Base-by-base conservation (phyloP, 805 yeast genomes). In the Hanseniaspora thailandica region DNA sequence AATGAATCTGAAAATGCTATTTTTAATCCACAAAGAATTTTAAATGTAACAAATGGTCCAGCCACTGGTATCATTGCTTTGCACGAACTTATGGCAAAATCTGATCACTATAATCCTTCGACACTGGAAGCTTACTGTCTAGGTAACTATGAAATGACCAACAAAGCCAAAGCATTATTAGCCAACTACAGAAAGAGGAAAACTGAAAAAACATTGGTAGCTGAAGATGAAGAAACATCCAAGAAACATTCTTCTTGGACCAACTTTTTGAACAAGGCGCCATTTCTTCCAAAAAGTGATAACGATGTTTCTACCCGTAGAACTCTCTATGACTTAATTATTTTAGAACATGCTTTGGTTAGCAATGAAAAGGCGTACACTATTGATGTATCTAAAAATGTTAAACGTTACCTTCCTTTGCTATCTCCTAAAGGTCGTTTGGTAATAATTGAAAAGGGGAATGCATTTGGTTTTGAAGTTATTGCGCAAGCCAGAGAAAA, bases 41-140 rank as follows among this genome's bases (percentile, higher is more conserved):
- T 93, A 47, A 94, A 86, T 61, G 77, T 86, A 13, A 90, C 96
- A 0, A 81, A 75, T 62, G 97, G 98, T 0, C 97, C 98, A 0
- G 90, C 87, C 1, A 82, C 94, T 0, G 97, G 97, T 1, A 80
- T 93, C 71, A 68, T 89, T 15, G 97, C 95, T 0, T 70, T 88
- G 50, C 86, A 89, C 62, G 96, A 88, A 61, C 60, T 89, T 1
- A 78, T 86, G 80, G 43, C 34, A 43, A 31, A 50, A 15, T 88
- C 85, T 0, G 74, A 74, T 2, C 74, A 74, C 0, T 84, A 76
- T 68, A 64, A 67, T 19, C 87, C 95, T 0, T 69, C 68, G 19
- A 69, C 70, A 13, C 86, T 86, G 60, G 87, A 86, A 38, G 80
- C 85, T 0, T 84, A 82, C 23, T 75, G 89, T 17, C 71, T 81